phyloP scores from a whole-genome alignment of 306 rosid genomes.

The Senna tora region DNA sequence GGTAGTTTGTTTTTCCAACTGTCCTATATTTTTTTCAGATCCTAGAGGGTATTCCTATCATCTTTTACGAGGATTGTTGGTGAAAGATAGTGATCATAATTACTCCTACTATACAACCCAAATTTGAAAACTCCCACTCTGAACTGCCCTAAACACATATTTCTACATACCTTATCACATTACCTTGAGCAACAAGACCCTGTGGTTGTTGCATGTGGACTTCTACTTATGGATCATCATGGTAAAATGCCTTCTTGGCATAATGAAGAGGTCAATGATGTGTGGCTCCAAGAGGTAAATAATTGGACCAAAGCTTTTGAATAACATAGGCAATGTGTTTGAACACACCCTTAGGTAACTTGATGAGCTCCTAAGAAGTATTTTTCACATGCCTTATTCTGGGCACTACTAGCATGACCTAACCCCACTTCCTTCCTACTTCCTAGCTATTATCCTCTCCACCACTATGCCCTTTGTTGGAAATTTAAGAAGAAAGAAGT shows the following conservation, averaged over 20 bases:
- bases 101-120: background rate
- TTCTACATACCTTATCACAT: background rate
- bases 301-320: background rate
- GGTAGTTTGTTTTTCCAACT: background rate
- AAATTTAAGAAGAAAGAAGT: too few species aligned
- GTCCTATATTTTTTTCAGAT: background rate
- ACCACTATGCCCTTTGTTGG: background rate
- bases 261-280: background rate
- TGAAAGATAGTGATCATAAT: background rate
- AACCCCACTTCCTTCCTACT: background rate
- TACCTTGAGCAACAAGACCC: background rate
- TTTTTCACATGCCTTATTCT: background rate
- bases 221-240: background rate
- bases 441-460: background rate
- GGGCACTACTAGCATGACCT: background rate
- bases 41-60: background rate
- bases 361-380: background rate
- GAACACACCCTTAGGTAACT: background rate
- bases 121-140: background rate
- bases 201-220: background rate
- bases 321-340: background rate
- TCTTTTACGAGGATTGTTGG: background rate
- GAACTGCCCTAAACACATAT: background rate
- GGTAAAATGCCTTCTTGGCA: background rate
- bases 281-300: background rate